Base-by-base conservation (phyloP, 2,329 filamentous ascomycete genomes). In the Colletotrichum kahawae region DNA sequence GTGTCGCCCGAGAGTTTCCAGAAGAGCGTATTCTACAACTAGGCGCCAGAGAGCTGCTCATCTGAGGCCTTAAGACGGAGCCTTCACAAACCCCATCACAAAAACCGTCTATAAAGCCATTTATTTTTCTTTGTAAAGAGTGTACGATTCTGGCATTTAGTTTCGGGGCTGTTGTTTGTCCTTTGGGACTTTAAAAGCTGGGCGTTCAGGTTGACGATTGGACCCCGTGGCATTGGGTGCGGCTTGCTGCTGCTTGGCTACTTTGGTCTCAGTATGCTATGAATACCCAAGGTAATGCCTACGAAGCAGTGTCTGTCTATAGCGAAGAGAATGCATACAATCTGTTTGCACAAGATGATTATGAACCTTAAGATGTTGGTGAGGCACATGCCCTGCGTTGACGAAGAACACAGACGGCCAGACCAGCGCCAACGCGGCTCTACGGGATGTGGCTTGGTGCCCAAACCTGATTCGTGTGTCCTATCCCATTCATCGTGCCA, bases 11-110 rank as follows among this genome's bases (percentile, higher is more conserved):
- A 90, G 76, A 88, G 87, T 77, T 91, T 92, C 83, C 89, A 91
- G 79, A 89, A 90, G 80, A 88, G 89, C 66, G 88, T 90, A 67
- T 92, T 91, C 78, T 90, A 91, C 82, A 89, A 89, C 21, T 91
- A 85, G 79, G 34, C 24, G 29, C 13, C 14, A 29, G 60, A n/a
- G 29, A 33, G 14, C 29, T 13, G 29, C 57, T 12, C 18, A 60
- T 24, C 16, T 60, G 60, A 24, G 51, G 24, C 24, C 24, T 27
- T 27, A 27, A 27, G 24, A 5, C 24, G 34, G n/a, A 24, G 48
- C 31, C 31, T 12, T 33, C 31, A 10, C 31, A 33, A 33, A 33
- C 31, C 31, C 31, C 31, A 13, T n/a, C 43, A 12, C 43, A 51
- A 51, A 51, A 4, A 10, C n/a, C 43, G 43, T 51, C n/a, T 21